A percentile compares a stretch with the other conserved stretches of the same genome.
phyloP scores from a whole-genome alignment of 2,329 filamentous ascomycete genomes.

The Neoscytalidium dimidiatum region DNA sequence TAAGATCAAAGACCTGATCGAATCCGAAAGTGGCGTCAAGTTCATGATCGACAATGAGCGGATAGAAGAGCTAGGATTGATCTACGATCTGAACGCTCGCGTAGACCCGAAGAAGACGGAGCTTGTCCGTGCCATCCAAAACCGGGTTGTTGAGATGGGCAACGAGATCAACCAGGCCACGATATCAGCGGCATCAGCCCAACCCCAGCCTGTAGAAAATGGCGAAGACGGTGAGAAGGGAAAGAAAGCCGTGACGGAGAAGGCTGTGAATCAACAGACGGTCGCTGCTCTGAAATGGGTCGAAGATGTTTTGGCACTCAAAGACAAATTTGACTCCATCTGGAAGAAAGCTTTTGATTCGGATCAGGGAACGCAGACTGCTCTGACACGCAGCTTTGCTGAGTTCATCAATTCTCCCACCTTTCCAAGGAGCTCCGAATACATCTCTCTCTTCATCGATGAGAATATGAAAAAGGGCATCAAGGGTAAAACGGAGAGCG shows the following conservation, averaged over 20 bases:
- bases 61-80: conserved; percentile 72
- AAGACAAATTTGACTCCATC: conserved; percentile 85
- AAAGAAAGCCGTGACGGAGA: conserved; percentile 49
- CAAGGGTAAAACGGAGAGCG: conserved; percentile 86
- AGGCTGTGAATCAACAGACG: conserved; percentile 72
- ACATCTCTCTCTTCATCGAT: conserved; percentile 94
- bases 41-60: conserved; percentile 93
- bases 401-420: conserved; percentile 79
- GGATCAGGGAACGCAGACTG: conserved; percentile 77
- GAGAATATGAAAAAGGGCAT: conserved; percentile 94
- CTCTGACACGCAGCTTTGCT: conserved; percentile 82
- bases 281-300: conserved; percentile 92
- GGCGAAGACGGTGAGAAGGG: conserved; percentile 55
- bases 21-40: conserved; percentile 81
- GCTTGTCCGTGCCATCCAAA: conserved; percentile 70
- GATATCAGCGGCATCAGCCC: conserved; percentile 32
- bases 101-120: conserved; percentile 74
- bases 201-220: conserved; percentile 31
- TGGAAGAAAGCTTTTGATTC: conserved; percentile 71
- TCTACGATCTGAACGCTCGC: conserved; percentile 77
- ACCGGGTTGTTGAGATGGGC: conserved; percentile 77
- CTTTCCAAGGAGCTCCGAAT: conserved; percentile 85
- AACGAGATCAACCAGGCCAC: conserved; percentile 74
- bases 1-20: conserved; percentile 79
- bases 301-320: conserved; percentile 81